Percentiles rank a stretch among this genome's conserved stretches.
These are phyloP conservation scores for Nakazawaea populi DNA, from an alignment of 805 yeast genomes.

Conservation along the genomic window DNA sequence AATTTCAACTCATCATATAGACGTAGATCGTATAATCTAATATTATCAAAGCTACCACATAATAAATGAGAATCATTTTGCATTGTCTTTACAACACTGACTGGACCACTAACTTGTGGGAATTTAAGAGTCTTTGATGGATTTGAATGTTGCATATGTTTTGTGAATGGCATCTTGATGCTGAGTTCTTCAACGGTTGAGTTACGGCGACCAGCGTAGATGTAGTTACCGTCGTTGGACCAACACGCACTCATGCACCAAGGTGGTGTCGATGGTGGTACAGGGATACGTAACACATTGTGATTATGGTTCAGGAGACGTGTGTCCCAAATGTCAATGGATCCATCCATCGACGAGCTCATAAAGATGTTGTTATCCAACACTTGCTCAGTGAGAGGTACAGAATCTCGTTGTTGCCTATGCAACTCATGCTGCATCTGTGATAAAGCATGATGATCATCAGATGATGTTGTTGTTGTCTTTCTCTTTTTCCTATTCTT, in stretches of 20 bases:
- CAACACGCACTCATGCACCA: conserved; percentile 92
- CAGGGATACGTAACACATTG: conserved; percentile 24
- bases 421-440: not conserved
- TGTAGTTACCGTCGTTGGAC: conserved; percentile 75
- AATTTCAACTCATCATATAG: conserved; percentile 29
- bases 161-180: conserved; percentile 48
- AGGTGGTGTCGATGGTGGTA: conserved; percentile 73
- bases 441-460: not conserved
- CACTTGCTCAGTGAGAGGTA: not conserved
- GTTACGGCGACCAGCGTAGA: conserved; percentile 86
- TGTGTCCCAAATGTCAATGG: conserved; percentile 76
- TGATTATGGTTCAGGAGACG: conserved; percentile 30
- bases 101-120: conserved; percentile 89
- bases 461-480: not conserved
- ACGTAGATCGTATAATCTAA: conserved; percentile 75
- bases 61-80: conserved; percentile 76
- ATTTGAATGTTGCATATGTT: conserved; percentile 29
- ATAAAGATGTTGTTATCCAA: conserved; percentile 48
- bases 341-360: conserved; percentile 81
- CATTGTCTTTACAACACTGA: conserved; percentile 70
- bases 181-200: conserved; percentile 77
- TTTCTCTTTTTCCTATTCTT: conserved; percentile 36
- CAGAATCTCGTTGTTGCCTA: not conserved
- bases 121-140: conserved; percentile 60
- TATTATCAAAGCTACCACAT: conserved; percentile 88